These are phyloP conservation scores for Rhizopogon sp. DNA, from an alignment of 768 basidiomycete genomes.

Conservation along the genomic window DNA sequence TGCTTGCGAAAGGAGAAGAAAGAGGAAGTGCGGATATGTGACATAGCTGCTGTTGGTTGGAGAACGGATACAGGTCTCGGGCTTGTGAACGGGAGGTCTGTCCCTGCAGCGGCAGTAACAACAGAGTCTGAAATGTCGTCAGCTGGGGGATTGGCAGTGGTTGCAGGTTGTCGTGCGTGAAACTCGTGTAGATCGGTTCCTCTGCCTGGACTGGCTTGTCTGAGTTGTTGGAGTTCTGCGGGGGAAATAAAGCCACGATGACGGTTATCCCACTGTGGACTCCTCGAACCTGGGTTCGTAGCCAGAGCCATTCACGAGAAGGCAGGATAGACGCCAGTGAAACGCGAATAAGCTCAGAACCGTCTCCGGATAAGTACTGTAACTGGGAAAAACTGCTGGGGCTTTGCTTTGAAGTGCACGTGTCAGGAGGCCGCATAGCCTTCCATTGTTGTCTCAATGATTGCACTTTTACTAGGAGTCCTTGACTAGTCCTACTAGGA, in stretches of 20 bases:
- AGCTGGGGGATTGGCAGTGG: background rate
- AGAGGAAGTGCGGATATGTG: conserved; percentile 54
- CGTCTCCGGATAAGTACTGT: no score
- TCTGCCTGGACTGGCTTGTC: conserved; percentile 27
- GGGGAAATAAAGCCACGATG: conserved; percentile 30
- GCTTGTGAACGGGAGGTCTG: background rate
- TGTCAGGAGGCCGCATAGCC: background rate
- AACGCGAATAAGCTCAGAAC: no score
- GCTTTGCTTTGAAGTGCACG: background rate
- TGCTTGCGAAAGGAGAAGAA: conserved; percentile 58
- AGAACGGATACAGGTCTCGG: conserved; percentile 16
- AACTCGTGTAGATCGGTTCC: conserved; percentile 28
- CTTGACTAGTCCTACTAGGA: no score
- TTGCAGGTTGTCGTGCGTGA: conserved; percentile 21
- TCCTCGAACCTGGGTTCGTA: conserved; percentile 15
- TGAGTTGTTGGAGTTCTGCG: conserved; percentile 28
- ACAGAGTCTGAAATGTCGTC: background rate
- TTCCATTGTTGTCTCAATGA: no score
- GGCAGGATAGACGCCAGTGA: no score
- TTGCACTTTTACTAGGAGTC: no score
- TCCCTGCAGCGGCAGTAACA: conserved; percentile 3
- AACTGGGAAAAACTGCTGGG: no score
- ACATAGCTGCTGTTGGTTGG: conserved; percentile 15
- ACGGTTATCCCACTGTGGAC: conserved; percentile 31
- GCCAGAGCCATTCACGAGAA: background rate